Conservation (phyloP, 306 rosid genomes). For the Castanea sativa region DNA sequence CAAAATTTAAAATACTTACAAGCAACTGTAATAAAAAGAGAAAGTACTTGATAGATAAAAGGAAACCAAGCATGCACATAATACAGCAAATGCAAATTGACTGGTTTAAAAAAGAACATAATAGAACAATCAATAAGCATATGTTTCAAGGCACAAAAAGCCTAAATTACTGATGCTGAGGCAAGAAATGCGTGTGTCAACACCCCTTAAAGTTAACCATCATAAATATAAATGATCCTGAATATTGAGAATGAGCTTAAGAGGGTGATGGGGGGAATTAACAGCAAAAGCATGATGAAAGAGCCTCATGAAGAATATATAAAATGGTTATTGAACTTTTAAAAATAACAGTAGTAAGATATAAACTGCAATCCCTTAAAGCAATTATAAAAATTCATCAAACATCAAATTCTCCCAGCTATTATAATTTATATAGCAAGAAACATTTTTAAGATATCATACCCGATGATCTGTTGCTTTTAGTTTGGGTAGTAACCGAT, state of each 20-base stretch:
- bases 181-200: neutral
- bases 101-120: neutral
- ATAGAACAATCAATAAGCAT: neutral
- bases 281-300: neutral
- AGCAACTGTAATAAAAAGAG: neutral
- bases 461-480: conserved; percentile 99
- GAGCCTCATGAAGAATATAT: neutral
- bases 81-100: too few relatives aligned
- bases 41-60: neutral
- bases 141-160: neutral
- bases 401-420: neutral
- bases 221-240: neutral
- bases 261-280: neutral
- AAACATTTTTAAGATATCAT: conserved; percentile 26
- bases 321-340: conserved; percentile 1
- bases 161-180: neutral
- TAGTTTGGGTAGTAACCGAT: conserved; percentile 88
- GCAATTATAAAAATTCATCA: neutral
- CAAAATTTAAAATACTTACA: neutral
- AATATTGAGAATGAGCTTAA: neutral
- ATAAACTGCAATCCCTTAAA: neutral
- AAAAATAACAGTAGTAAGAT: conserved; percentile 7
- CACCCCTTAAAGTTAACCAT: neutral
- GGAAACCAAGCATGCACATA: neutral
- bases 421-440: neutral